Evolutionary conservation across 768 basidiomycete species (phyloP), one percentile per base, ranked within the genome.

Genomic region (Calocybe gangraenosa): DNA sequence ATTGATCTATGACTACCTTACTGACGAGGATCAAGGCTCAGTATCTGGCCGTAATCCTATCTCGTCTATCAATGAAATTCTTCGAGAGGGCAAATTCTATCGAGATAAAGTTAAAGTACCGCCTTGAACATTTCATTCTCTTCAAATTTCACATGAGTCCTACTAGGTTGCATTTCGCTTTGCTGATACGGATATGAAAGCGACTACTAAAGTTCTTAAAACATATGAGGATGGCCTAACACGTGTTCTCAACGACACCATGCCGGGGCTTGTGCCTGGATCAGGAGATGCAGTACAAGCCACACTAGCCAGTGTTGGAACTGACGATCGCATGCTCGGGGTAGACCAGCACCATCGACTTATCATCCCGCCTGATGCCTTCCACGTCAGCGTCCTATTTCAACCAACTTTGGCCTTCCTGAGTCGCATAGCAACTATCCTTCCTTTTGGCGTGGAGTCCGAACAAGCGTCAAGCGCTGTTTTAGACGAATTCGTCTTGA

Each of bases 351-450:
- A 85, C 44, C 96, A 98, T 66, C 79, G 87, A 37, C 71, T 89
- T 23, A 75, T 98, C 17, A 84, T 97, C 45, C 81, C 81, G 37
- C 87, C 96, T 1, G 88, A 97, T 58, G 91, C 92, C 2, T 97
- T 97, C 68, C 92, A 95, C 65, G 91, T 97, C 44, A 87, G 82
- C 40, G 80, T 92, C 13, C 73, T 99, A n/a, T 97, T 98, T 63
- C 89, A 91, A 51, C 95, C 96, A 0, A 95, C 93, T 10, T 68
- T 96, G 17, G 71, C 84, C 1, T 98, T 94, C 63, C 71, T 97
- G 46, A 76, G 84, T 43, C 76, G 84, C 5, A 75, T 92, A 18
- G 70, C 81, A 33, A 78, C 81, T 19, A 69, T 86, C 20, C 68
- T 96, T 21, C 92, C 93, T 1, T 75, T 79, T 37, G 89, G 84